These are phyloP conservation scores for Plicaturopsis crispa DNA, from an alignment of 768 basidiomycete genomes.

Conservation along the genomic window DNA sequence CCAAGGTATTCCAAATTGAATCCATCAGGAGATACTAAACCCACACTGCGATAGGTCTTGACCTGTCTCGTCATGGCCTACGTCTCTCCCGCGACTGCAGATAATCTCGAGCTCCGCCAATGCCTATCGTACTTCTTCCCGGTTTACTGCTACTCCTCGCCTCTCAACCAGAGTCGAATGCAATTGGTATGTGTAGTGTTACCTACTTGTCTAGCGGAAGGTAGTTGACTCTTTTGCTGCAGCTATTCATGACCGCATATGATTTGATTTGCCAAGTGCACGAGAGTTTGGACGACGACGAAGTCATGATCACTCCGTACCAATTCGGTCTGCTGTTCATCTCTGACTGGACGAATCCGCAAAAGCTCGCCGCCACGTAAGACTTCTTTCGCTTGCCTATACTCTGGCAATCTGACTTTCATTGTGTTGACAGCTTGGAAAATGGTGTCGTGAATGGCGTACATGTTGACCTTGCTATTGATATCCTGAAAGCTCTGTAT, in stretches of 20 bases:
- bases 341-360: slow-evolving; percentile 86
- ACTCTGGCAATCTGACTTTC: too few species aligned
- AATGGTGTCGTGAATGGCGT: too few species aligned
- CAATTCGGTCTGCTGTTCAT: slow-evolving; percentile 73
- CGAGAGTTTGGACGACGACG: slow-evolving; percentile 61
- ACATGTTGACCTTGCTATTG: slow-evolving; percentile 53
- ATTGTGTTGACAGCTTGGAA: too few species aligned
- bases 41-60: slow-evolving; percentile 26
- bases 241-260: slow-evolving; percentile 28
- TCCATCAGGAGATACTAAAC: neutral
- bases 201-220: slow-evolving; percentile 1
- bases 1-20: slow-evolving; percentile 51
- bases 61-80: slow-evolving; percentile 45
- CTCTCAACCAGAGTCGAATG: slow-evolving; percentile 67
- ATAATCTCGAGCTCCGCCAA: slow-evolving; percentile 81
- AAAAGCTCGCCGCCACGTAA: slow-evolving; percentile 29
- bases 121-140: slow-evolving; percentile 84
- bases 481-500: slow-evolving; percentile 43
- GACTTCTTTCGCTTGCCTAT: too few species aligned
- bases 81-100: slow-evolving; percentile 71
- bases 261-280: slow-evolving; percentile 43
- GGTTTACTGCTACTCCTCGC: slow-evolving; percentile 74
- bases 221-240: too few species aligned
- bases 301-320: slow-evolving; percentile 66
- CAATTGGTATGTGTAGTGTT: slow-evolving; percentile 29